phyloP scores from a whole-genome alignment of 208 protist genomes.

The Crithidia thermophila region DNA sequence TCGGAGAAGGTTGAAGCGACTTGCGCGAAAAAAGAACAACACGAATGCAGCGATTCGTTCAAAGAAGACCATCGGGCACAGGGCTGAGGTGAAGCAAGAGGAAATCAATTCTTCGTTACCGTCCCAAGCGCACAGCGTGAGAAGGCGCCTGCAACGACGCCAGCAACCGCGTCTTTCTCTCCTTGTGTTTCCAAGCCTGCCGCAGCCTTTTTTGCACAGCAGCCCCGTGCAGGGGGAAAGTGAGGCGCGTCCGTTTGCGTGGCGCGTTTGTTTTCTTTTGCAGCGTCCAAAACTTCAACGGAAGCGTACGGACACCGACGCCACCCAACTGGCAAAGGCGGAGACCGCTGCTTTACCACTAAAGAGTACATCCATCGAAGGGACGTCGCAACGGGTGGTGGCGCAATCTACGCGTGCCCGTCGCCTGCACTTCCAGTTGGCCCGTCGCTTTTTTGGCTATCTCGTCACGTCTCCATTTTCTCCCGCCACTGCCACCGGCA shows the following conservation, averaged over 20 bases:
- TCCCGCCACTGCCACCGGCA: background rate
- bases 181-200: constrained; percentile 21
- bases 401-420: constrained; percentile 4
- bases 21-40: background rate
- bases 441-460: constrained; percentile 26
- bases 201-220: constrained; percentile 12
- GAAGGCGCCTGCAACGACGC: background rate
- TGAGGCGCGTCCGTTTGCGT: constrained; percentile 9
- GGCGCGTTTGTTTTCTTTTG: constrained; percentile 18
- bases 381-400: background rate
- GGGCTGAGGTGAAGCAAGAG: background rate
- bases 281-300: no score
- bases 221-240: background rate
- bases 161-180: background rate
- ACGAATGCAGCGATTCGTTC: no score
- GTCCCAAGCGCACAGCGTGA: no score
- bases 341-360: no score
- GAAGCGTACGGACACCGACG: no score
- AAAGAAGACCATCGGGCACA: no score
- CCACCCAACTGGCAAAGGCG: no score
- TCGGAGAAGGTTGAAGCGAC: background rate
- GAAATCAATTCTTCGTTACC: no score
- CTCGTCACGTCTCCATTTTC: constrained; percentile 11
- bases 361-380: no score
- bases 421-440: constrained; percentile 27